Percentiles rank a stretch among this genome's conserved stretches.
Conservation (phyloP, 2,329 filamentous ascomycete genomes). For the Spiromastix sp. region DNA sequence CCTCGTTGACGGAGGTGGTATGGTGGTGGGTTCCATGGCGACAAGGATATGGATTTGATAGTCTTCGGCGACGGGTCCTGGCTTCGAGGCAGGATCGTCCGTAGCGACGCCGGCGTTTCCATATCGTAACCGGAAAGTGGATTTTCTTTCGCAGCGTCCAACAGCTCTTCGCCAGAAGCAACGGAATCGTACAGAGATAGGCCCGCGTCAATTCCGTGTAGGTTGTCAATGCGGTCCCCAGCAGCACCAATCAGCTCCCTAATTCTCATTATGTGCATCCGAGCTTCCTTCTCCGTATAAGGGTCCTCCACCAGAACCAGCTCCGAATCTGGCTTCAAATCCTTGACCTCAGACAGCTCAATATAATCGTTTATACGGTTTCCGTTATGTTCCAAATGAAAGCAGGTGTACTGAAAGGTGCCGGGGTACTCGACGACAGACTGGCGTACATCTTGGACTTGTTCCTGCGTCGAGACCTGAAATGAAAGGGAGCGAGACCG, state of each 20-base stretch:
- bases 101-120: conserved; percentile 54
- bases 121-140: conserved; percentile 68
- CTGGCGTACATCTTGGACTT: conserved; percentile 93
- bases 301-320: conserved; percentile 81
- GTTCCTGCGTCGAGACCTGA: conserved; percentile 83
- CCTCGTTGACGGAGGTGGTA: conserved; percentile 84
- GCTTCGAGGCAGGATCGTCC: conserved; percentile 58
- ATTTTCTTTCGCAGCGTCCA: conserved; percentile 36
- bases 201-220: conserved; percentile 78
- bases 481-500: too few relatives aligned
- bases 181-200: conserved; percentile 79
- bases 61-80: conserved; percentile 71
- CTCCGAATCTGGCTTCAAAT: conserved; percentile 65
- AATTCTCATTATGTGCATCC: conserved; percentile 84
- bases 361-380: conserved; percentile 91
- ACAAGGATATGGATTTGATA: conserved; percentile 77
- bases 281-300: conserved; percentile 96
- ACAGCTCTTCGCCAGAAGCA: conserved; percentile 33
- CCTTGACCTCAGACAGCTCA: conserved; percentile 79
- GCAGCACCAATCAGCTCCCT: conserved; percentile 89
- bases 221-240: conserved; percentile 74
- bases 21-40: conserved; percentile 92
- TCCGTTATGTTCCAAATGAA: conserved; percentile 87
- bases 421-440: conserved; percentile 87
- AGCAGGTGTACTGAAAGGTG: conserved; percentile 96